These are phyloP conservation scores for Arabidopsis suecica DNA, from an alignment of 345 rosid genomes.

Conservation along the genomic window DNA sequence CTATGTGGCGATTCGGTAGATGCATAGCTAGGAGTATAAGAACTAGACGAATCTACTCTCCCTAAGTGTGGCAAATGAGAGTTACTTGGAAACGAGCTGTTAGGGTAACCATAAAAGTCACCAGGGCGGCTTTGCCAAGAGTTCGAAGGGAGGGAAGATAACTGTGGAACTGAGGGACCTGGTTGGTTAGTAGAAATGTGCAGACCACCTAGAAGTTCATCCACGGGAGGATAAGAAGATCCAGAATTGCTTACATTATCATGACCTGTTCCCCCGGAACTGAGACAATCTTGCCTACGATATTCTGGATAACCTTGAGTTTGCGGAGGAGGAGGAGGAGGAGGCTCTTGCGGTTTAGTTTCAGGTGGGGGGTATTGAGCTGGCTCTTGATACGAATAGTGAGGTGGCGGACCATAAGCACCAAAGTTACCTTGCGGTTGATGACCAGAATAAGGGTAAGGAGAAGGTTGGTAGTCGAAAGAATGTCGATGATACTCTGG, in stretches of 20 bases:
- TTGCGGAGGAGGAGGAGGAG: constrained; percentile 45
- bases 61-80: constrained; percentile 55
- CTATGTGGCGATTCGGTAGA: constrained; percentile 54
- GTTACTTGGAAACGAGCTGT: constrained; percentile 61
- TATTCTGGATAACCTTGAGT: constrained; percentile 50
- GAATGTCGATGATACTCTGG: constrained; percentile 44
- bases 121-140: constrained; percentile 48
- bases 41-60: constrained; percentile 49
- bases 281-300: constrained; percentile 57
- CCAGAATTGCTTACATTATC: constrained; percentile 35
- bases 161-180: constrained; percentile 51
- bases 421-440: constrained; percentile 55
- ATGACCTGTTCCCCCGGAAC: constrained; percentile 39
- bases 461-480: constrained; percentile 53
- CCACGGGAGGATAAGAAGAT: constrained; percentile 72
- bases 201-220: constrained; percentile 56
- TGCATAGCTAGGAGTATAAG: constrained; percentile 44
- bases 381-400: constrained; percentile 51
- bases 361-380: constrained; percentile 52
- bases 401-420: constrained; percentile 46
- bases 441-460: constrained; percentile 55
- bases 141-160: constrained; percentile 49
- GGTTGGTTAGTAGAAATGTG: constrained; percentile 51
- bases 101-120: constrained; percentile 64
- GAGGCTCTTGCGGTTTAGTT: constrained; percentile 47